Conservation (phyloP, 495 filamentous ascomycete genomes). For the Penicillium riverlandense region DNA sequence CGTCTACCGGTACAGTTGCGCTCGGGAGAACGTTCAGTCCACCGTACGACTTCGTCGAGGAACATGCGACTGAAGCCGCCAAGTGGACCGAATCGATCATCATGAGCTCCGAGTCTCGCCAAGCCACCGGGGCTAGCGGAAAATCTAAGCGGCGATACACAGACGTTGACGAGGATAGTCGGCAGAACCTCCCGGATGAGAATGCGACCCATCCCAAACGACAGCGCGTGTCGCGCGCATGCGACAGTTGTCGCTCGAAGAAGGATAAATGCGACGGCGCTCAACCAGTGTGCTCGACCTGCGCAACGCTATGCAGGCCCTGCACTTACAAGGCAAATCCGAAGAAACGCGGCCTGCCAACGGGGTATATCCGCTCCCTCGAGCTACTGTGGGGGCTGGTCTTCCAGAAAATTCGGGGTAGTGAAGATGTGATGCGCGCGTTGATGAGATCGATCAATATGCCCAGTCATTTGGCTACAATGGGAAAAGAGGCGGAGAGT, state of each 20-base stretch:
- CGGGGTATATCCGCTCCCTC: constrained; percentile 35
- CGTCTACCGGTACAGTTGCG: constrained; percentile 4
- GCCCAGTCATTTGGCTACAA: constrained; percentile 32
- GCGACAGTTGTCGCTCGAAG: constrained; percentile 58
- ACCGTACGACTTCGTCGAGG: constrained; percentile 12
- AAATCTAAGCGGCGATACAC: constrained; percentile 31
- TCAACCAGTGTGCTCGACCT: constrained; percentile 57
- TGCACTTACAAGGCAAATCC: constrained; percentile 64
- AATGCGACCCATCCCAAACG: constrained; percentile 26
- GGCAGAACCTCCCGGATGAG: constrained; percentile 20
- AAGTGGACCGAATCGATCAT: constrained; percentile 31
- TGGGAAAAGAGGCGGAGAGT: constrained; percentile 38
- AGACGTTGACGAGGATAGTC: constrained; percentile 25
- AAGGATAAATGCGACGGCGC: constrained; percentile 62
- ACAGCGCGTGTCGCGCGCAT: constrained; percentile 55
- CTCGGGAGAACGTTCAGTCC: constrained; percentile 32
- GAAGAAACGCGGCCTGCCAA: constrained; percentile 56
- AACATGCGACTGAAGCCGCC: constrained; percentile 24
- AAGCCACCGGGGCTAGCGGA: constrained; percentile 21
- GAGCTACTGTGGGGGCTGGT: constrained; percentile 36
- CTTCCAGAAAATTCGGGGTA: constrained; percentile 34
- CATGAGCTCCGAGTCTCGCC: constrained; percentile 39
- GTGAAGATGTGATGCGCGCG: constrained; percentile 37
- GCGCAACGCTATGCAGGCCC: constrained; percentile 47
- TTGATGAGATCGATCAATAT: constrained; percentile 33